Evolutionary conservation across 129 eudicot species (phyloP).

Genomic region (Tanacetum coccineum): DNA sequence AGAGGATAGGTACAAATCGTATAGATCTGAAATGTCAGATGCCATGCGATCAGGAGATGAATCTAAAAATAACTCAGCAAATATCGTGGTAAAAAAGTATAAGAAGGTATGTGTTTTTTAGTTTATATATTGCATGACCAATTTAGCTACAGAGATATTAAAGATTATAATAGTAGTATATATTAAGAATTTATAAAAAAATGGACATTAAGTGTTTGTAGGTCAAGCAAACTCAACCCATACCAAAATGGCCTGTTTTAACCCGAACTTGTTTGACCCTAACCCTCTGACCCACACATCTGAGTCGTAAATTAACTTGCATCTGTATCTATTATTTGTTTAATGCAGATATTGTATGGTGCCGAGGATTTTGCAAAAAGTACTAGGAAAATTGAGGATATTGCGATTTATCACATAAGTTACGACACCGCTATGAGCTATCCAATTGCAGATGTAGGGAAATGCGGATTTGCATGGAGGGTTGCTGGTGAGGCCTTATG

Average conservation of each 20-base stretch:
- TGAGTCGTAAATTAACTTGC: too few relatives aligned
- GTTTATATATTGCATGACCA: not conserved
- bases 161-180: too few relatives aligned
- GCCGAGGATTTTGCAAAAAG: constrained; percentile 36
- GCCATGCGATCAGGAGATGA: constrained; percentile 33
- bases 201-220: too few relatives aligned
- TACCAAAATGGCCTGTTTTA: too few relatives aligned
- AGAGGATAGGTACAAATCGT: constrained; percentile 31
- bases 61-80: constrained; percentile 30
- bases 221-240: too few relatives aligned
- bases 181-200: too few relatives aligned
- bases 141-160: too few relatives aligned
- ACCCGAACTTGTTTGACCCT: too few relatives aligned
- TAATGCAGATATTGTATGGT: constrained; percentile 30
- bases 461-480: constrained; percentile 80
- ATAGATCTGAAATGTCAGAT: constrained; percentile 42
- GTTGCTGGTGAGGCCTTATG: constrained; percentile 78
- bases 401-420: constrained; percentile 49
- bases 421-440: constrained; percentile 40
- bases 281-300: too few relatives aligned
- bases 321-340: too few relatives aligned
- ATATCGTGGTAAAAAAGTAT: constrained; percentile 45
- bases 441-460: constrained; percentile 13
- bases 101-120: constrained; percentile 40
- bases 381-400: constrained; percentile 29